Evolutionary conservation across 2,329 filamentous ascomycete species (phyloP), one percentile per base, ranked within the genome.

Genomic region (Fusarium sp.): DNA sequence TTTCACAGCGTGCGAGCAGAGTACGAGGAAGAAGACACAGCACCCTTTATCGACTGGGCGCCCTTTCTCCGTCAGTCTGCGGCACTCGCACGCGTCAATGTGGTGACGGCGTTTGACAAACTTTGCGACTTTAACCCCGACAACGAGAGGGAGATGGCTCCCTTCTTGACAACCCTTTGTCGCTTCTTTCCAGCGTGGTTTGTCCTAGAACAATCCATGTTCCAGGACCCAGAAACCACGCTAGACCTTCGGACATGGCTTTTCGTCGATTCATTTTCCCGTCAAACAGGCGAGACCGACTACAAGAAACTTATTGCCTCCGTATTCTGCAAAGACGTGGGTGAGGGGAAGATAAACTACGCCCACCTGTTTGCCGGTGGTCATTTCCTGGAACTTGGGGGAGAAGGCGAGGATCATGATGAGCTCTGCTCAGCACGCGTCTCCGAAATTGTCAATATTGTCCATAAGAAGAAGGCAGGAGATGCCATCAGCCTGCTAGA

Each of bases 161-260:
- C 68, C n/a, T 74, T 84, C 15, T 71, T 86, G 6, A 68, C 81
- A 25, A 68, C 66, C 20, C 70, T 85, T 10, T 79, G 85, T 50
- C 30, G 43, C 4, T 71, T 70, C 11, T 82, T 84, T 47, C 81
- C 82, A 8, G 37, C 61, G 6, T 78, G 79, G 6, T 80, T 85
- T 45, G 45, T 72, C 12, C 65, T 75, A 5, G 72, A 73, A 3
- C 66, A 70, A 4, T 54, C 68, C 15, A 60, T 70, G 37, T 63
- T 70, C 6, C 59, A 68, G 37, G 58, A 74, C 14, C 72, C 73
- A 15, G 45, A 79, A 4, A 68, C 82, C 9, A 80, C 80, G 4
- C 72, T 86, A 27, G 75, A 81, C 5, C 80, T 86, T 30, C 84
- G 85, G 50, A 85, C 83, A 0, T 80, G 81, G 58, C 73, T 77